Evolutionary conservation across 371 early-diverging fungal genomes (phyloP).

Genomic region (Syncephalastrum racemosum): DNA sequence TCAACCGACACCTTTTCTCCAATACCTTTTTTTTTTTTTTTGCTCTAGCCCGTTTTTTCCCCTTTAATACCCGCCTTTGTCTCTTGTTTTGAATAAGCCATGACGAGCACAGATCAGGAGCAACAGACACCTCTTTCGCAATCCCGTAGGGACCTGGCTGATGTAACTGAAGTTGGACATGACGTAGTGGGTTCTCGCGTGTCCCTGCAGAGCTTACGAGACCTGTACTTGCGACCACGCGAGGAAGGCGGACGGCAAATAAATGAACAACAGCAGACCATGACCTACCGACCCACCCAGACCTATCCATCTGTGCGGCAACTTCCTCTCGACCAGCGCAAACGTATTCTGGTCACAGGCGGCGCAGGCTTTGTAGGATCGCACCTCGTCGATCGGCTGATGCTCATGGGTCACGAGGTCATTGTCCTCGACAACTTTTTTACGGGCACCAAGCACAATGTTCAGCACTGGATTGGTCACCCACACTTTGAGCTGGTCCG

Average conservation of each 20-base stretch:
- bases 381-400: slow-evolving; percentile 82
- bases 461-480: slow-evolving; percentile 86
- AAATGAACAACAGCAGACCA: slow-evolving; percentile 35
- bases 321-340: slow-evolving; percentile 55
- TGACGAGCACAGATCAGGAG: no score
- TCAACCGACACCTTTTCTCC: no score
- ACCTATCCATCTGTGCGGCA: slow-evolving; percentile 58
- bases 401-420: slow-evolving; percentile 88
- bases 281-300: slow-evolving; percentile 47
- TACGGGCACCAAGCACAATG: slow-evolving; percentile 72
- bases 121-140: no score
- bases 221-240: slow-evolving; percentile 44
- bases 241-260: slow-evolving; percentile 29
- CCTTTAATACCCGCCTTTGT: no score
- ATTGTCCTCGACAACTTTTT: slow-evolving; percentile 87
- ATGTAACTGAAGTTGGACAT: slow-evolving; percentile 44
- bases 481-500: slow-evolving; percentile 85
- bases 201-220: slow-evolving; percentile 36
- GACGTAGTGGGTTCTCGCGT: slow-evolving; percentile 39
- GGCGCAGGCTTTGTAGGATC: slow-evolving; percentile 92
- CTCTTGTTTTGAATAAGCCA: no score
- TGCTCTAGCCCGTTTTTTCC: no score
- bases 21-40: no score
- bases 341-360: slow-evolving; percentile 85
- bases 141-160: no score